Percentiles rank a stretch among this genome's conserved stretches.
These are phyloP conservation scores for Colletotrichum sp. DNA, from an alignment of 2,329 filamentous ascomycete species.

Conservation along the genomic window DNA sequence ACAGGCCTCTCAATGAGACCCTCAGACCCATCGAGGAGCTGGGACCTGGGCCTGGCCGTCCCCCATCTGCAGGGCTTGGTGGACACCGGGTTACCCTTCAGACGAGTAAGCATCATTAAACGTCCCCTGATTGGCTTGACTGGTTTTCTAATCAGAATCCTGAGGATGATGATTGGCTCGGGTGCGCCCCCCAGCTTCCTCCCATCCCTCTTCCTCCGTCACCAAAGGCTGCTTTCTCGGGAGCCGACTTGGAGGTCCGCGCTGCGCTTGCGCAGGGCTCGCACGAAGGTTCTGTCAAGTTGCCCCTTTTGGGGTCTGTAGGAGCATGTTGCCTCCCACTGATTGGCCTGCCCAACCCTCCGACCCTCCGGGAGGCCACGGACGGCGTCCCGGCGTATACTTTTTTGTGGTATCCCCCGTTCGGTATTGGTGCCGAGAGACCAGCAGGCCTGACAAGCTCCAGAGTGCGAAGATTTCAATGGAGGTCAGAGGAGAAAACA, in stretches of 20 bases:
- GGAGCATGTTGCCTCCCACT: background rate
- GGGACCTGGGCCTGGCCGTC: background rate
- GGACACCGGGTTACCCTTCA: background rate
- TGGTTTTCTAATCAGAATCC: background rate
- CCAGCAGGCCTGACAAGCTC: background rate
- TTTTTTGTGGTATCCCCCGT: background rate
- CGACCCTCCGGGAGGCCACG: background rate
- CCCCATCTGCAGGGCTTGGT: background rate
- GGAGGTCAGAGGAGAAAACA: background rate
- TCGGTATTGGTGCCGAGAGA: background rate
- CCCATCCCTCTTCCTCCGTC: background rate
- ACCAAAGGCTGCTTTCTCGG: background rate
- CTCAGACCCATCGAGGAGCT: background rate
- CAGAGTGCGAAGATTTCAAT: background rate
- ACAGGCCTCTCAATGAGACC: background rate
- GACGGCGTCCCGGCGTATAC: background rate
- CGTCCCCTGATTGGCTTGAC: background rate
- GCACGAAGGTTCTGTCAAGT: background rate
- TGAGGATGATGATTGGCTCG: background rate
- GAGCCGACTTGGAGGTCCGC: background rate
- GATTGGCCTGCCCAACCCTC: background rate
- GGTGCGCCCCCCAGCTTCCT: background rate
- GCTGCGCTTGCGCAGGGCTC: background rate
- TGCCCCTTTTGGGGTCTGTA: background rate
- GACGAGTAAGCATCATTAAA: slow-evolving; percentile 7